Evolutionary conservation across 2,329 filamentous ascomycete genomes (phyloP).

Genomic region (Basipetospora sp.): DNA sequence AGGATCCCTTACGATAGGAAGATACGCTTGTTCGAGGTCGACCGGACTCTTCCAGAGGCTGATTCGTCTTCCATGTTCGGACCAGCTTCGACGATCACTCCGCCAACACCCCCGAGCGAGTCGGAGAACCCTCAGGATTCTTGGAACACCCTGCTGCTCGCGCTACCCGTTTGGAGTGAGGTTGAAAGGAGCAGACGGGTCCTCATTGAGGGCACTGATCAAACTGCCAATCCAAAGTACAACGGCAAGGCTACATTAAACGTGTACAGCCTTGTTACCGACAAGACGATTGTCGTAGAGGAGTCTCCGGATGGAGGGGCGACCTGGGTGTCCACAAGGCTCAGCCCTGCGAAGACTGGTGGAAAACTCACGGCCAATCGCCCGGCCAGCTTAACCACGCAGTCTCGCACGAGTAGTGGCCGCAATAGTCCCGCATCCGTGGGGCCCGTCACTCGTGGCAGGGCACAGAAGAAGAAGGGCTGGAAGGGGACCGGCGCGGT

Average conservation of each 20-base stretch:
- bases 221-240: conserved; percentile 58
- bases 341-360: conserved; percentile 18
- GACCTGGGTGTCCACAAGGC: conserved; percentile 30
- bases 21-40: conserved; percentile 60
- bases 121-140: conserved; percentile 16
- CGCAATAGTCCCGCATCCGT: conserved; percentile 48
- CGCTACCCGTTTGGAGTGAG: conserved; percentile 38
- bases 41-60: conserved; percentile 15
- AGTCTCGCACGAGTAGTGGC: conserved; percentile 32
- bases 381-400: conserved; percentile 1
- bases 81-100: conserved; percentile 22
- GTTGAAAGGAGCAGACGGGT: conserved; percentile 15
- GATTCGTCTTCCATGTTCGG: conserved; percentile 18
- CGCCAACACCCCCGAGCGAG: conserved; percentile 24
- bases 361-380: conserved; percentile 24
- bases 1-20: conserved; percentile 56
- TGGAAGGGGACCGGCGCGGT: conserved; percentile 62
- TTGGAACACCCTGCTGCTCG: conserved; percentile 30
- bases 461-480: conserved; percentile 52
- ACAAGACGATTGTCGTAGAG: conserved; percentile 70
- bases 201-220: conserved; percentile 32
- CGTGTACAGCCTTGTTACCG: conserved; percentile 51
- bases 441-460: conserved; percentile 53
- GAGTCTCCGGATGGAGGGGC: conserved; percentile 49
- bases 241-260: conserved; percentile 58